phyloP scores from a whole-genome alignment of 2,329 filamentous ascomycete species.

The Capronia coronata region DNA sequence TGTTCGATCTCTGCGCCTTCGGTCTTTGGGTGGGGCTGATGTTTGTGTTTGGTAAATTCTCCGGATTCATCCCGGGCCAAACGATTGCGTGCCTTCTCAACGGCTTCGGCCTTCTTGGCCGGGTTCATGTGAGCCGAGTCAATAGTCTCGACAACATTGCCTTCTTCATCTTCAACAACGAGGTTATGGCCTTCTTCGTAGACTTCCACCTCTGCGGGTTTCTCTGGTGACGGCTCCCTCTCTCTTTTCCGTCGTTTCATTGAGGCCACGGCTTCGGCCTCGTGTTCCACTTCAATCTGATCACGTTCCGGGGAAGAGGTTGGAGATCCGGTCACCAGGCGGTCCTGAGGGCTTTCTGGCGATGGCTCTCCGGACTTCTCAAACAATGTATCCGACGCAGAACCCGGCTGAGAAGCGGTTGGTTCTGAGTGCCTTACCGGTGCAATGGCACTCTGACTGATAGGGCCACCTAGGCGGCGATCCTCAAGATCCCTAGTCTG shows the following conservation, averaged over 20 bases:
- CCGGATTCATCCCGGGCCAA: conserved; percentile 49
- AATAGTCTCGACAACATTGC: conserved; percentile 71
- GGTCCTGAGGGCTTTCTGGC: conserved; percentile 21
- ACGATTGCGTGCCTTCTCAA: conserved; percentile 42
- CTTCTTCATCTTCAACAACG: conserved; percentile 77
- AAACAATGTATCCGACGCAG: conserved; percentile 23
- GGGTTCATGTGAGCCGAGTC: conserved; percentile 43
- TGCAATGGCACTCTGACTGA: conserved; percentile 82
- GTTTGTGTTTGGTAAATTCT: conserved; percentile 43
- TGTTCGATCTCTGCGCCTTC: conserved; percentile 41
- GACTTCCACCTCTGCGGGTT: conserved; percentile 51
- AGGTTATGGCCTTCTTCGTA: conserved; percentile 76
- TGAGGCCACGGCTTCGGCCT: conserved; percentile 19
- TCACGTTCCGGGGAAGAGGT: conserved; percentile 31
- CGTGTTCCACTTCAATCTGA: conserved; percentile 36
- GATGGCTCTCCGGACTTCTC: conserved; percentile 27
- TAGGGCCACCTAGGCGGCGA: conserved; percentile 75
- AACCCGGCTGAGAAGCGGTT: conserved; percentile 16
- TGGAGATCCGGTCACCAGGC: conserved; percentile 11
- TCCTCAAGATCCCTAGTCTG: conserved; percentile 65
- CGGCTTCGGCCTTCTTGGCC: conserved; percentile 57
- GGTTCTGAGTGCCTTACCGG: conserved; percentile 47
- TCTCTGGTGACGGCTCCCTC: neutral
- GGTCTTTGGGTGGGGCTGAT: conserved; percentile 39
- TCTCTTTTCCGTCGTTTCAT: neutral